phyloP scores from a whole-genome alignment of 2,329 filamentous ascomycete genomes.

The Graphilbum sp. region DNA sequence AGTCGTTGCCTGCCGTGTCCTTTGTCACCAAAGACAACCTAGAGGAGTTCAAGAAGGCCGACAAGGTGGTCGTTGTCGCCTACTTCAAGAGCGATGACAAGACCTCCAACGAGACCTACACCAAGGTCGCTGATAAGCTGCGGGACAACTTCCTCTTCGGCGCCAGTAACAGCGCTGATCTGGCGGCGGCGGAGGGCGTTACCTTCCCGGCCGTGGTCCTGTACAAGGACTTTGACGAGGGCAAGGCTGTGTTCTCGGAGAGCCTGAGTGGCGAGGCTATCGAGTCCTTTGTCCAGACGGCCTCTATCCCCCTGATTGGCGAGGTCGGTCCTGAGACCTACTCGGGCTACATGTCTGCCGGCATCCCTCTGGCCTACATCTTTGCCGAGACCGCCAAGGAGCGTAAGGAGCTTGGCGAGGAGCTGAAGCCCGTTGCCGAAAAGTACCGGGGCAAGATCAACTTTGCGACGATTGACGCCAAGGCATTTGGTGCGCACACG shows the following conservation, averaged over 20 bases:
- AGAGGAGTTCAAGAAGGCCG: slow-evolving; percentile 92
- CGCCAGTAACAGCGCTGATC: slow-evolving; percentile 61
- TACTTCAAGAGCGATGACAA: slow-evolving; percentile 74
- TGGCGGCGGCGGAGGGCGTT: slow-evolving; percentile 84
- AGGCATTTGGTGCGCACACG: slow-evolving; percentile 84
- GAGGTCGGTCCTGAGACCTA: slow-evolving; percentile 97
- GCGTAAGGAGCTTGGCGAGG: slow-evolving; percentile 59
- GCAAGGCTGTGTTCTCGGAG: slow-evolving; percentile 70
- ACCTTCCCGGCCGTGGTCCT: slow-evolving; percentile 75
- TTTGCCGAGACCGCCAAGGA: slow-evolving; percentile 88
- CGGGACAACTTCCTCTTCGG: slow-evolving; percentile 91
- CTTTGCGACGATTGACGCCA: slow-evolving; percentile 95
- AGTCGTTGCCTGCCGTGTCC: slow-evolving; percentile 86
- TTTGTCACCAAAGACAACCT: slow-evolving; percentile 64
- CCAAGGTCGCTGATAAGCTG: slow-evolving; percentile 52
- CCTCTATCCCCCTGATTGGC: slow-evolving; percentile 79
- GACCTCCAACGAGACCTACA: slow-evolving; percentile 74
- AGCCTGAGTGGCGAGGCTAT: slow-evolving; percentile 72
- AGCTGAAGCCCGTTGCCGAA: slow-evolving; percentile 74
- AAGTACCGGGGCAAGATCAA: slow-evolving; percentile 90
- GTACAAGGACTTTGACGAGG: slow-evolving; percentile 97
- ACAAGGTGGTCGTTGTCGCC: slow-evolving; percentile 88
- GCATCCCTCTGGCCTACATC: slow-evolving; percentile 90
- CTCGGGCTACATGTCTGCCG: slow-evolving; percentile 81
- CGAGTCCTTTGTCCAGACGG: slow-evolving; percentile 64